Percentiles rank a stretch among this genome's conserved stretches.
phyloP scores from a whole-genome alignment of 2,329 filamentous ascomycete species.

The Leptodontidium sp. region DNA sequence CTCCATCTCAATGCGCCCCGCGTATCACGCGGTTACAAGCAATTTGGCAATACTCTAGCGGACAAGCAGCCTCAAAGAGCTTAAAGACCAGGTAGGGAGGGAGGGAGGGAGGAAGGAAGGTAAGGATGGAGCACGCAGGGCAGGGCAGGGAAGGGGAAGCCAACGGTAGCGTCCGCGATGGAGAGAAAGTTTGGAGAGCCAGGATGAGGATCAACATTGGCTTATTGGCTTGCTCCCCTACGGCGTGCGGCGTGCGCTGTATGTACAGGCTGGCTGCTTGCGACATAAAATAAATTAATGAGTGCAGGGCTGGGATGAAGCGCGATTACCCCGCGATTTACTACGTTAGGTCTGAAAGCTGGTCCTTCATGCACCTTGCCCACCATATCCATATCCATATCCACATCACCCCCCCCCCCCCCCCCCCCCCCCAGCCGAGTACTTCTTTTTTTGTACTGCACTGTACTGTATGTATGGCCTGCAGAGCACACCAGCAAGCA shows the following conservation, averaged over 20 bases:
- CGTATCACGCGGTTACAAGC: slow-evolving; percentile 16
- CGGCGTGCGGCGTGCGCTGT: too few relatives aligned
- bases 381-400: background rate
- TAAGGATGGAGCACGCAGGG: background rate
- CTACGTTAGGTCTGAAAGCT: slow-evolving; percentile 8
- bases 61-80: slow-evolving; percentile 10
- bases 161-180: background rate
- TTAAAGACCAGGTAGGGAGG: background rate
- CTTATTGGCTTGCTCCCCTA: background rate
- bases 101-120: background rate
- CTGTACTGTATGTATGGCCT: background rate
- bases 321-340: slow-evolving; percentile 30
- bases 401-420: background rate
- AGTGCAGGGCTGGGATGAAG: slow-evolving; percentile 24
- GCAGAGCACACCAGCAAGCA: slow-evolving; percentile 8
- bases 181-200: background rate
- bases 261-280: slow-evolving; percentile 6
- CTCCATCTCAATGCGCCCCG: slow-evolving; percentile 12
- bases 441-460: too few relatives aligned
- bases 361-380: background rate
- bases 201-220: slow-evolving; percentile 5
- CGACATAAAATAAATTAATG: slow-evolving; percentile 19
- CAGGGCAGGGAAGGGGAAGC: too few relatives aligned
- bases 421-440: background rate
- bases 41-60: slow-evolving; percentile 18